These are phyloP conservation scores for Eimeria maxima DNA, from an alignment of 169 alveolate genomes.

Conservation along the genomic window DNA sequence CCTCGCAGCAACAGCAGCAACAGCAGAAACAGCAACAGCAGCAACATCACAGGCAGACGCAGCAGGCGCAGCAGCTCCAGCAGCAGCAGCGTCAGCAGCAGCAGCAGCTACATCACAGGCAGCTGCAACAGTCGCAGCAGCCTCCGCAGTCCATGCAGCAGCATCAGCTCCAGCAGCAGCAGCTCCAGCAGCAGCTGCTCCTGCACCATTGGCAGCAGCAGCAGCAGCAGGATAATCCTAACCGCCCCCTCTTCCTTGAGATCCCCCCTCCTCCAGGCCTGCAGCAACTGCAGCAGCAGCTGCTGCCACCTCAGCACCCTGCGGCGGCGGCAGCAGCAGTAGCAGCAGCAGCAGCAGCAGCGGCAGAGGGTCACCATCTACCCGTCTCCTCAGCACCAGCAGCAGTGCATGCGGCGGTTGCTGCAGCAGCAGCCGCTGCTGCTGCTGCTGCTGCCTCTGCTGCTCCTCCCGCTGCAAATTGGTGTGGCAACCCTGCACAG, in stretches of 20 bases:
- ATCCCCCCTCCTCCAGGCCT: slow-evolving; percentile 1
- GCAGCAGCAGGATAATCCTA: background rate
- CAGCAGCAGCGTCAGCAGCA: background rate
- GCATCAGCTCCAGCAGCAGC: background rate
- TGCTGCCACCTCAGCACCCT: background rate
- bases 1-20: background rate
- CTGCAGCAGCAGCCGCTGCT: no score
- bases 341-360: slow-evolving; percentile 38
- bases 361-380: background rate
- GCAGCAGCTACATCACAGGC: slow-evolving; percentile 5
- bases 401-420: background rate
- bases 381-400: background rate
- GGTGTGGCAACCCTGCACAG: background rate
- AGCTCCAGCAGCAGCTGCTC: background rate
- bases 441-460: background rate
- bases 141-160: background rate
- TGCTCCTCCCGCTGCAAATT: background rate
- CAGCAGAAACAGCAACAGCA: no score
- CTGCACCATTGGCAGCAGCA: background rate
- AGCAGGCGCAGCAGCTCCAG: no score
- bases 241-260: background rate
- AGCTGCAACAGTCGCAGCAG: slow-evolving; percentile 23
- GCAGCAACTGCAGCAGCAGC: no score
- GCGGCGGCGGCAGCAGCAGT: slow-evolving; percentile 38
- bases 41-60: no score